These are phyloP conservation scores for Phytophthora sp. DNA, from an alignment of 352 stramenopile species.

Conservation along the genomic window DNA sequence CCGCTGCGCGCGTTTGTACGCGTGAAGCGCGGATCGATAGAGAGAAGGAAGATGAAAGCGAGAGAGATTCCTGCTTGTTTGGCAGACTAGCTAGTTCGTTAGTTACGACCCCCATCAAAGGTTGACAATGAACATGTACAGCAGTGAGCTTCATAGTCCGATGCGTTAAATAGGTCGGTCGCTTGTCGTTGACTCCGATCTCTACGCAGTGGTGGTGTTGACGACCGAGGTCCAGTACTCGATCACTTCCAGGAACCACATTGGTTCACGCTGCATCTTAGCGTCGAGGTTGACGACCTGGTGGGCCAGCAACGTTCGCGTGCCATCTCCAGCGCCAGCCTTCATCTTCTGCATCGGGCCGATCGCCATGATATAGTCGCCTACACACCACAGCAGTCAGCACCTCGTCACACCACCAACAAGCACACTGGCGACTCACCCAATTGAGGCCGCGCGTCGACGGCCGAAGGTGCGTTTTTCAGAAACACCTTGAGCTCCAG, in stretches of 20 bases:
- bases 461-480: conserved; percentile 60
- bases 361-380: conserved; percentile 83
- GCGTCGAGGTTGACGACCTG: conserved; percentile 62
- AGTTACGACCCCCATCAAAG: conserved; percentile 34
- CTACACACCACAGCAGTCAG: conserved; percentile 21
- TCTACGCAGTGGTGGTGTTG: conserved; percentile 1
- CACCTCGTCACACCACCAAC: not conserved
- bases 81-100: conserved; percentile 24
- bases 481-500: conserved; percentile 71
- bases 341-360: conserved; percentile 60
- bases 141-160: conserved; percentile 6
- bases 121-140: conserved; percentile 36
- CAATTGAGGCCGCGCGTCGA: conserved; percentile 41
- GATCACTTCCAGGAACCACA: conserved; percentile 77
- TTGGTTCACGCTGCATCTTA: conserved; percentile 63
- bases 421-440: conserved; percentile 35
- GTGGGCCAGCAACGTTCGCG: conserved; percentile 55
- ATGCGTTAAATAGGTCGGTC: conserved; percentile 7
- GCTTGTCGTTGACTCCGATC: too few relatives aligned
- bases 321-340: conserved; percentile 4
- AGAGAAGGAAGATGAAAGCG: conserved; percentile 22
- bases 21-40: conserved; percentile 26
- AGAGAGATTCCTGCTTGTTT: conserved; percentile 2
- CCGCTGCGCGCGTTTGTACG: conserved; percentile 9
- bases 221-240: conserved; percentile 72